A percentile compares a stretch with the other conserved stretches of the same genome.
Conservation (phyloP, 495 filamentous ascomycete genomes). For the Pyronema domesticum region DNA sequence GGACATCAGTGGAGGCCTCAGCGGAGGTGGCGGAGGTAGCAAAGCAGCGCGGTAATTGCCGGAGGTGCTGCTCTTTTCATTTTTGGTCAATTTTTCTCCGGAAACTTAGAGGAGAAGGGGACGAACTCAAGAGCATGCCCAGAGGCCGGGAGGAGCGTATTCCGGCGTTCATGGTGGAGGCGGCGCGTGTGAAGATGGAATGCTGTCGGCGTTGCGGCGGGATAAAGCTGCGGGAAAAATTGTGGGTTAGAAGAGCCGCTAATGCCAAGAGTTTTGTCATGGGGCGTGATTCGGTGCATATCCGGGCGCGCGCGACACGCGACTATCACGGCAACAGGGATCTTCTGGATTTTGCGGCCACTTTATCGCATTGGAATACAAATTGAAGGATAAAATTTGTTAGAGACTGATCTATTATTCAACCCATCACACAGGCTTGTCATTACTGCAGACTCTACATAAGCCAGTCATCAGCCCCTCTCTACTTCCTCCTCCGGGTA, state of each 20-base stretch:
- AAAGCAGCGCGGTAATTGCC: neutral
- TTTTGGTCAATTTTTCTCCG: neutral
- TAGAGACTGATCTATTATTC: too few relatives aligned
- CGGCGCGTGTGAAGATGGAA: neutral
- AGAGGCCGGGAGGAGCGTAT: neutral
- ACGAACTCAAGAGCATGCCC: slow-evolving; percentile 2
- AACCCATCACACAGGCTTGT: too few relatives aligned
- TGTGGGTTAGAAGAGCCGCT: neutral
- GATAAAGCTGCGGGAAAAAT: neutral
- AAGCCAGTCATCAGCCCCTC: too few relatives aligned
- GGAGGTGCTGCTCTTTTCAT: neutral
- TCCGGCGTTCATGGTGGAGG: slow-evolving; percentile 4
- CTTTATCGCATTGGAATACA: too few relatives aligned
- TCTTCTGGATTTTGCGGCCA: too few relatives aligned
- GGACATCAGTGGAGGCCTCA: neutral
- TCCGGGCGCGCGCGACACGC: too few relatives aligned
- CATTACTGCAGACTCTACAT: too few relatives aligned
- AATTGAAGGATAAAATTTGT: too few relatives aligned
- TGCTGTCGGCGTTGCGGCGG: neutral
- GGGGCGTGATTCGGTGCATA: neutral
- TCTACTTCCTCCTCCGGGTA: too few relatives aligned
- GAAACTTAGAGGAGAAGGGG: neutral
- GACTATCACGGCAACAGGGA: too few relatives aligned
- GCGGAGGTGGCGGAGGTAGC: neutral
- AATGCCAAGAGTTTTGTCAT: neutral